A percentile compares a stretch with the other conserved stretches of the same genome.
Evolutionary conservation across 352 stramenopile genomes (phyloP).

Genomic region (Elongisporangium prolatum): DNA sequence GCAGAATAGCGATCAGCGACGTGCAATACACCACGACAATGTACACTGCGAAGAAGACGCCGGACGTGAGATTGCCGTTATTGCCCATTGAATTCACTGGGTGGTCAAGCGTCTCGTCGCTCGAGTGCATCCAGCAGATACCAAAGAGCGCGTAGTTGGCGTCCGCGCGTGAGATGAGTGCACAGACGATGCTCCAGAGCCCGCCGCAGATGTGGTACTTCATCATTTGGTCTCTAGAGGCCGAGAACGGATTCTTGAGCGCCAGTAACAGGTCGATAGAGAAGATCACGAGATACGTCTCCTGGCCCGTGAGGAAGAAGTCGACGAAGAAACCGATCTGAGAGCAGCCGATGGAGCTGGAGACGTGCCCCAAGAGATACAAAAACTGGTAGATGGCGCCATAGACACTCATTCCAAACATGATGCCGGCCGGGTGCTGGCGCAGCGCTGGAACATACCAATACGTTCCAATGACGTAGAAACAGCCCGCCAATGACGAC

Average conservation of each 20-base stretch:
- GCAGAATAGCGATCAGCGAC: constrained; percentile 66
- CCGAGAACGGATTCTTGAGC: constrained; percentile 84
- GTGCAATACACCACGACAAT: constrained; percentile 80
- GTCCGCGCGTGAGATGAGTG: constrained; percentile 71
- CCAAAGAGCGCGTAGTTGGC: constrained; percentile 72
- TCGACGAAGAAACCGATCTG: constrained; percentile 69
- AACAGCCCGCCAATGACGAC: constrained; percentile 62
- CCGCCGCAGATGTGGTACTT: constrained; percentile 73
- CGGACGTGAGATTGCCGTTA: constrained; percentile 45
- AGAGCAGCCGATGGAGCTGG: constrained; percentile 38
- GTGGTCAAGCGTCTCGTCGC: constrained; percentile 30
- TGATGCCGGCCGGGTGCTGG: constrained; percentile 80
- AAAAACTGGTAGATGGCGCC: constrained; percentile 80
- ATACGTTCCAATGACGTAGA: constrained; percentile 78
- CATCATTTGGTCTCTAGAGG: constrained; percentile 75
- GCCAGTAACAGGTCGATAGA: constrained; percentile 78
- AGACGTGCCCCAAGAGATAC: constrained; percentile 53
- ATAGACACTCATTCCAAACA: constrained; percentile 85
- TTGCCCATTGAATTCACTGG: constrained; percentile 3
- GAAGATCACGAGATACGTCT: constrained; percentile 89
- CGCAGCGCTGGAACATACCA: constrained; percentile 57
- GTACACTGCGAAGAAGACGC: constrained; percentile 80
- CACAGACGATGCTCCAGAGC: constrained; percentile 65
- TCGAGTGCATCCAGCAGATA: constrained; percentile 76
- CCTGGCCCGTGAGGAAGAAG: constrained; percentile 78